Evolutionary conservation across 2,329 filamentous ascomycete species (phyloP), one percentile per base, ranked within the genome.

Genomic region (Aspergillus alliaceus): DNA sequence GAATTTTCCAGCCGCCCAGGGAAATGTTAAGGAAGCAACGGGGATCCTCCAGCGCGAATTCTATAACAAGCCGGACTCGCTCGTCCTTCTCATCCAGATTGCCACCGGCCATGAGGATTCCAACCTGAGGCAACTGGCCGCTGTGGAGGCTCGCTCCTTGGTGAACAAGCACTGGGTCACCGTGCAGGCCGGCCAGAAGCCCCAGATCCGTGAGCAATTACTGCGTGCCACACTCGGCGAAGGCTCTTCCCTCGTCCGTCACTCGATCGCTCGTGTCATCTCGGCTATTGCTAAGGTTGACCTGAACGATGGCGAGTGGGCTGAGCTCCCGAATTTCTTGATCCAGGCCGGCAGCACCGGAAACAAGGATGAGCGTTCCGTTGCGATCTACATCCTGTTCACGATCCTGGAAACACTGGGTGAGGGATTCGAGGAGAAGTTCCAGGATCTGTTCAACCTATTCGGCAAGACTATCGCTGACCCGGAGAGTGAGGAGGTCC

Each of bases 311-410:
- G 91, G 90, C 63, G 87, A 96, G 75, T 96, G 91, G 91, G 79
- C 79, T 27, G 90, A 96, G 57, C 85, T 98, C 58, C 86, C 96
- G 51, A 86, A 87, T 63, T 84, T 90, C 65, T 84, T 98, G 53
- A 84, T 91, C 60, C 89, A 90, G 71, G 90, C 95, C 60, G 88
- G 90, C 66, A 90, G 85, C 65, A 93, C 87, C 72, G 79, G 84
- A 59, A 87, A 88, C 60, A 87, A 90, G 51, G 82, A 86, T 59
- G 90, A 96, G 74, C 89, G 95, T 64, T 92, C 96, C 73, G 90
- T 97, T 39, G 92, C 90, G 63, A 89, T 93, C 63, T 98, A 95
- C 79, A 92, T 98, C 66, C 87, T 98, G 64, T 97, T 88, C 79
- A 93, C 91, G 60, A 87, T 97, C 47, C 82, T 98, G 11, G 95